phyloP scores from a whole-genome alignment of 176 grass and related monocot genomes.

The Musa schizocarpa region DNA sequence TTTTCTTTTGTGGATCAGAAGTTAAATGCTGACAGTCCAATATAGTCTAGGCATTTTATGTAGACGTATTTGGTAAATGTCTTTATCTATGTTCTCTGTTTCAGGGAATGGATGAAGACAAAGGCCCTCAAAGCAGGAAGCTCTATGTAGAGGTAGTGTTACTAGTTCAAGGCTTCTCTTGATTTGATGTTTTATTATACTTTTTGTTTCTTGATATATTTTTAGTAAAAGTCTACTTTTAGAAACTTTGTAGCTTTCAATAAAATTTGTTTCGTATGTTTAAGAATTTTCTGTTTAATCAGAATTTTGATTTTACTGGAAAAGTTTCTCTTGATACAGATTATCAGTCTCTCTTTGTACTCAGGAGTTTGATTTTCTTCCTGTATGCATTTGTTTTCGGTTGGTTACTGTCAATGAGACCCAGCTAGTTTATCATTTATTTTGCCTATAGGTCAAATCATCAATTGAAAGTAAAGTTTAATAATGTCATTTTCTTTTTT shows the following conservation, averaged over 20 bases:
- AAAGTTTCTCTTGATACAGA: neutral
- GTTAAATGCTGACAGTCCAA: neutral
- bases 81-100: conserved; percentile 1
- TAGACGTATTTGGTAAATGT: neutral
- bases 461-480: neutral
- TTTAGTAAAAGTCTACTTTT: neutral
- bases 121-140: conserved; percentile 94
- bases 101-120: conserved; percentile 99
- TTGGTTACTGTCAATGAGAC: neutral
- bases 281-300: neutral
- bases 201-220: neutral
- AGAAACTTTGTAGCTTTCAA: neutral
- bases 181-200: neutral
- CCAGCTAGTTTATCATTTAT: neutral
- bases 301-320: neutral
- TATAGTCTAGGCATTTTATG: neutral
- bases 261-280: neutral
- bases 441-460: neutral
- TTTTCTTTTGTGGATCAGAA: neutral
- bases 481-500: neutral
- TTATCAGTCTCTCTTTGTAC: neutral
- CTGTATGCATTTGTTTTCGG: neutral
- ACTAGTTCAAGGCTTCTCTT: neutral
- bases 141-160: conserved; percentile 81
- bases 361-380: neutral